Base-by-base conservation (phyloP, 2,329 filamentous ascomycete species). In the Fusarium zealandicum region DNA sequence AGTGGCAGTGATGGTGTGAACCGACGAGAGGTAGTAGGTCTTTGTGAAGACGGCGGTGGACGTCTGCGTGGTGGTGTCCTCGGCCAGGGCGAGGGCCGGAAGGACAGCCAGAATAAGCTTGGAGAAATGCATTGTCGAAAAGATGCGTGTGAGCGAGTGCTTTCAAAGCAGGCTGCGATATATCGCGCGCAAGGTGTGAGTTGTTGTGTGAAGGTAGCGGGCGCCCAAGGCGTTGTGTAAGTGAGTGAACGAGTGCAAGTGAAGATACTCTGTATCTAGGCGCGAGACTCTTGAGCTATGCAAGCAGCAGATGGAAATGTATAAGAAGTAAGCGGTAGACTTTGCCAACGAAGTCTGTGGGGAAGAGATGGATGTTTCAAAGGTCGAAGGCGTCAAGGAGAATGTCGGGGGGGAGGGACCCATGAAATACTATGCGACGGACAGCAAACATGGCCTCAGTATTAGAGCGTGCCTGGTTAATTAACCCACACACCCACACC, bases 281-380 rank as follows among this genome's bases (percentile, higher is more conserved):
- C 49, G 50, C 45, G 48, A 52, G 44, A 54, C 33, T 25, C 22
- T 56, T 44, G 55, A 42, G 51, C 46, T 56, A 57, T 59, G 56
- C 59, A 62, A 60, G 48, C 44, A 46, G 42, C 56, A 38, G 42
- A 66, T 57, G 22, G 59, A 61, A 61, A 63, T 56, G 37, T 66
- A 63, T 44, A 53, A 59, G 64, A 49, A 59, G 66, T 63, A 60
- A 44, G 41, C 31, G 43, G 40, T 60, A 75, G 79, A 81, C 80
- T 82, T 78, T 82, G 80, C 80, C 80, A 82, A 82, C 80, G 80
- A 82, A 82, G 80, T 72, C 72, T 67, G 56, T 61, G 55, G 57
- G 59, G 58, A 56, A 57, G 60, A 59, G 56, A 55, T 58, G 57
- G 56, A 55, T 58, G 57, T 65, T 61, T 51, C 53, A 52, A 60